Conservation (phyloP, 2,329 filamentous ascomycete genomes). For the Ramularia endophylla region DNA sequence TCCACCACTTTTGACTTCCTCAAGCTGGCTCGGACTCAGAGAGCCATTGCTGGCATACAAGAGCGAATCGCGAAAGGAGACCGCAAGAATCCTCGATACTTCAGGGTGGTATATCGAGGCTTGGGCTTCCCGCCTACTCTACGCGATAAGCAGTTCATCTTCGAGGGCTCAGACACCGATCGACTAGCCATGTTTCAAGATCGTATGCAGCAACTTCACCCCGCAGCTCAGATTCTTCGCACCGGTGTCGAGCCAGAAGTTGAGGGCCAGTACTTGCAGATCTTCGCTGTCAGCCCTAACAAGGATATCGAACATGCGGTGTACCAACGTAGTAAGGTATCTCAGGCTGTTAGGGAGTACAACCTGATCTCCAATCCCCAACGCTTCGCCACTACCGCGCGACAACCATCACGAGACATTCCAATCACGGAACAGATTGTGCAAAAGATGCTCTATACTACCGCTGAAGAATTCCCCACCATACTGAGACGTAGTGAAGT, state of each 20-base stretch:
- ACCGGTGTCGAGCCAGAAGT: constrained; percentile 64
- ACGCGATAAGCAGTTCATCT: constrained; percentile 87
- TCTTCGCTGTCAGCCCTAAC: constrained; percentile 74
- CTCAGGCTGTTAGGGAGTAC: constrained; percentile 79
- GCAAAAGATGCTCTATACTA: constrained; percentile 79
- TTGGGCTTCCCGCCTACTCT: constrained; percentile 77
- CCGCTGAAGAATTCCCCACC: constrained; percentile 82
- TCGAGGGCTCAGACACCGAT: constrained; percentile 74
- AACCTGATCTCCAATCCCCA: constrained; percentile 72
- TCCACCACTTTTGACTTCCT: constrained; percentile 82
- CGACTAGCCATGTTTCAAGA: constrained; percentile 78
- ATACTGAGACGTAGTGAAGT: constrained; percentile 86
- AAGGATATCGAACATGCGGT: constrained; percentile 77
- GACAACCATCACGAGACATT: constrained; percentile 58
- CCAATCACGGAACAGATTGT: constrained; percentile 66
- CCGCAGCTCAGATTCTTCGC: constrained; percentile 73
- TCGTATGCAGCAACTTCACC: constrained; percentile 86
- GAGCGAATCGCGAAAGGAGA: constrained; percentile 81
- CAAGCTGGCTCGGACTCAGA: constrained; percentile 81
- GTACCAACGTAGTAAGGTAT: constrained; percentile 80
- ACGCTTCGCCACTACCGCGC: constrained; percentile 69
- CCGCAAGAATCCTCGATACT: constrained; percentile 74
- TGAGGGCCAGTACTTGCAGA: constrained; percentile 84
- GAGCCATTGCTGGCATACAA: constrained; percentile 88
- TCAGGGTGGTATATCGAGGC: constrained; percentile 83